A percentile compares a stretch with the other conserved stretches of the same genome.
Conservation (phyloP, 257 asterid genomes). For the Fraxinus quadrangulata region DNA sequence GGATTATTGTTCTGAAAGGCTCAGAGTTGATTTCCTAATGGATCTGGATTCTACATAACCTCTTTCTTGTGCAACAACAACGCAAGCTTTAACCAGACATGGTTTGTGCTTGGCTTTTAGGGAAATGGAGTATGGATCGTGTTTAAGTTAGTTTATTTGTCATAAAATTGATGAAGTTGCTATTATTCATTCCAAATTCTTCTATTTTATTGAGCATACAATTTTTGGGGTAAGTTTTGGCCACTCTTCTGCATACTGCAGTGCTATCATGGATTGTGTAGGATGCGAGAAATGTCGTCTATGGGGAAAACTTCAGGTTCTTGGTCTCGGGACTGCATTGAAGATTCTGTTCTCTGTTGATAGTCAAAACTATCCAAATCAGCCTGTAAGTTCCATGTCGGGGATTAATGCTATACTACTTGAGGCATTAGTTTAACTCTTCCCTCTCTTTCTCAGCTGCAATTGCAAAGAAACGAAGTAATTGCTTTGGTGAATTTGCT, state of each 20-base stretch:
- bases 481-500: conserved; percentile 88
- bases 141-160: not conserved
- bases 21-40: not conserved
- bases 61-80: conserved; percentile 1
- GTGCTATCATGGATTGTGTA: conserved; percentile 92
- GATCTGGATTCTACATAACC: conserved; percentile 4
- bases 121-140: conserved; percentile 1
- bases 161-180: not conserved
- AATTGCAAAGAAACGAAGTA: conserved; percentile 91
- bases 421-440: conserved; percentile 12
- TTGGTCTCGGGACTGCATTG: conserved; percentile 95
- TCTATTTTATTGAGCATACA: conserved; percentile 8
- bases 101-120: conserved; percentile 12
- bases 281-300: conserved; percentile 97
- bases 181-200: not conserved
- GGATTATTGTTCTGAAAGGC: not conserved
- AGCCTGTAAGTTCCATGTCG: conserved; percentile 54
- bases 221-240: conserved; percentile 7
- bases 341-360: conserved; percentile 89
- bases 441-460: conserved; percentile 46
- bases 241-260: conserved; percentile 38
- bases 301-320: conserved; percentile 96
- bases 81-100: conserved; percentile 16
- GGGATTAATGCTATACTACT: conserved; percentile 4
- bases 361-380: conserved; percentile 46